These are phyloP conservation scores for Echites panduratus DNA, from an alignment of 257 asterid species.

Conservation along the genomic window DNA sequence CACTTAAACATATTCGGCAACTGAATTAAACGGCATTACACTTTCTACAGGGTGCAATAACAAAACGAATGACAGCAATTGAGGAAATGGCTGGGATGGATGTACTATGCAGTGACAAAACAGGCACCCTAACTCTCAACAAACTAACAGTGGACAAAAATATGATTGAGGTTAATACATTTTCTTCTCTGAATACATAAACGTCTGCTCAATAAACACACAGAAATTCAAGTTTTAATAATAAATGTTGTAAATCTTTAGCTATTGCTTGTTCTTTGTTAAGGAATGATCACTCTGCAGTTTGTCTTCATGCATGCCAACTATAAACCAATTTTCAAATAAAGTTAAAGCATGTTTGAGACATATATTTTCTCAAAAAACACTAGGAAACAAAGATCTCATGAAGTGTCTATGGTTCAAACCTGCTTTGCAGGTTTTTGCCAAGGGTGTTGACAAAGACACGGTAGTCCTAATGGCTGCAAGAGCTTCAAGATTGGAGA, in stretches of 20 bases:
- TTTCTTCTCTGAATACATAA: not conserved
- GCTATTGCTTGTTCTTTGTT: not conserved
- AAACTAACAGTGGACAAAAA: constrained; percentile 37
- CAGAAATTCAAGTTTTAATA: not conserved
- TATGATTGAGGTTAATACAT: constrained; percentile 28
- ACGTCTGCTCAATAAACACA: not conserved
- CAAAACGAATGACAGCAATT: constrained; percentile 40
- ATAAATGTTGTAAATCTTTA: not conserved
- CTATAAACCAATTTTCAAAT: not conserved
- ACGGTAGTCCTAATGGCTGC: constrained; percentile 58
- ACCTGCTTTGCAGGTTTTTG: constrained; percentile 31
- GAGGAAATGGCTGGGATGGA: constrained; percentile 50
- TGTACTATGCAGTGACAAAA: constrained; percentile 40
- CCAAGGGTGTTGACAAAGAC: constrained; percentile 43
- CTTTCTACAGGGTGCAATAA: constrained; percentile 33
- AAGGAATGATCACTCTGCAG: not conserved
- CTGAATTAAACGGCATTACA: constrained; percentile 3
- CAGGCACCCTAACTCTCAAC: constrained; percentile 38
- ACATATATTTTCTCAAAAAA: not conserved
- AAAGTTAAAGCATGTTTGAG: not conserved
- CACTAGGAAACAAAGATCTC: not conserved
- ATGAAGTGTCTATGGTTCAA: not conserved
- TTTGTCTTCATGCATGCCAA: not conserved
- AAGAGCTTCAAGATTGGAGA: constrained; percentile 62
- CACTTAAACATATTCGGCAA: not conserved